Evolutionary conservation across 2,329 filamentous ascomycete genomes (phyloP).

Genomic region (Nakataea oryzae): DNA sequence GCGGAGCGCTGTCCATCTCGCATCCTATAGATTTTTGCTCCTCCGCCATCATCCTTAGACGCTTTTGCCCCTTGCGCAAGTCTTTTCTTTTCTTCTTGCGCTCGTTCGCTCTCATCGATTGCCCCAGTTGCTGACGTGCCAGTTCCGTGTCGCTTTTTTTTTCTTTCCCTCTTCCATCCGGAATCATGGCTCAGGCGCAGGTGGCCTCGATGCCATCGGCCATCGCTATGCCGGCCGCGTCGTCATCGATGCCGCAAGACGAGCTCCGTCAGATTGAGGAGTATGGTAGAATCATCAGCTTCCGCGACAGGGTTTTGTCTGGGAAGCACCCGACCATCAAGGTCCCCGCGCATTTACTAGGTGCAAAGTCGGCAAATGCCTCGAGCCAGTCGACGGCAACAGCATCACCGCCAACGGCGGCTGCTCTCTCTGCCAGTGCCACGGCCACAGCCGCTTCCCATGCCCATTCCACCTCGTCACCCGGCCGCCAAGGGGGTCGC

Average conservation of each 20-base stretch:
- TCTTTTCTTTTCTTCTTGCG: not conserved
- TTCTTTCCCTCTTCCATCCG: not conserved
- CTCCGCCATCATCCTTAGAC: not conserved
- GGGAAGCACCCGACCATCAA: conserved; percentile 61
- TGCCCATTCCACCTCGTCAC: conserved; percentile 5
- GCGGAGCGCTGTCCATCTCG: not conserved
- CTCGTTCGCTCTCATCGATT: not conserved
- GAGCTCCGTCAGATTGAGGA: conserved; percentile 51
- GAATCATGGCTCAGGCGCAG: conserved; percentile 11
- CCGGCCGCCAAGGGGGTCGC: not conserved
- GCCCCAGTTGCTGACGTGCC: not conserved
- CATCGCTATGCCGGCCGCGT: conserved; percentile 9
- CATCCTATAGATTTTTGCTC: not conserved
- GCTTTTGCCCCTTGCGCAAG: not conserved
- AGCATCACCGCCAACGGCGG: conserved; percentile 1
- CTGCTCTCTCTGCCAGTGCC: not conserved
- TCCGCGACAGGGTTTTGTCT: conserved; percentile 72
- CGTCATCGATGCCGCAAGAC: conserved; percentile 24
- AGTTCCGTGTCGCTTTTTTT: not conserved
- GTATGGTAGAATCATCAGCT: conserved; percentile 70
- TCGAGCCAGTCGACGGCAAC: not conserved
- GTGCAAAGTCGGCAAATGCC: conserved; percentile 15
- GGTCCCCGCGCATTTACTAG: conserved; percentile 30
- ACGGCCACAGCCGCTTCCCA: conserved; percentile 5
- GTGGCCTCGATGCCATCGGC: conserved; percentile 25